phyloP scores from a whole-genome alignment of 2,329 filamentous ascomycete genomes.

The Lachnellula subtilissima region DNA sequence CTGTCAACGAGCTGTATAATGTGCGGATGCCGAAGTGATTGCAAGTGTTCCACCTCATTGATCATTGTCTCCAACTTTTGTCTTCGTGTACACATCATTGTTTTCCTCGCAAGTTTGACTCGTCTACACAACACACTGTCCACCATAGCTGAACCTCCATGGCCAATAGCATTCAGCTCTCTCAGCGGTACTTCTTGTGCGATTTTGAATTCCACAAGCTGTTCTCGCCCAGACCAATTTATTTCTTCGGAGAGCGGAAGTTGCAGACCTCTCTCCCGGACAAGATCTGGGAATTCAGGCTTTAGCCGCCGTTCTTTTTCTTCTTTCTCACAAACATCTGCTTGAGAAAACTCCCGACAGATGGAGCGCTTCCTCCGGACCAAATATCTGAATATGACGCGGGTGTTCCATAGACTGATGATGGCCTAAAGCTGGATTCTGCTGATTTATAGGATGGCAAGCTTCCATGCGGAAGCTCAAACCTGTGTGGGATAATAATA shows the following conservation, averaged over 20 bases:
- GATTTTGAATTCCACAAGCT: background rate
- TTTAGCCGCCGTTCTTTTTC: background rate
- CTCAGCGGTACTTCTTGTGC: background rate
- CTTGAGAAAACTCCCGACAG: background rate
- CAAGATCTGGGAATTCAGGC: background rate
- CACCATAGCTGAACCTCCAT: background rate
- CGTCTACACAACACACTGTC: background rate
- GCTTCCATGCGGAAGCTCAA: background rate
- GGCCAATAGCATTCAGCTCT: background rate
- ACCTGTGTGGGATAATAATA: background rate
- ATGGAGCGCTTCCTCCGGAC: background rate
- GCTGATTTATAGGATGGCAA: background rate
- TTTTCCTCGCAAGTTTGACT: slow-evolving; percentile 1
- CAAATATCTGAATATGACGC: background rate
- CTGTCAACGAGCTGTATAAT: slow-evolving; percentile 3
- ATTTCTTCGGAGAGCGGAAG: background rate
- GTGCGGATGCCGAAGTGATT: slow-evolving; percentile 1
- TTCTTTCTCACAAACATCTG: background rate
- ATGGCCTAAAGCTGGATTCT: background rate
- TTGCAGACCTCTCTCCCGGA: background rate
- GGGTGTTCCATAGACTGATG: background rate
- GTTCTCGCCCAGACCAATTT: background rate
- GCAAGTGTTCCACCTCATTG: slow-evolving; percentile 2
- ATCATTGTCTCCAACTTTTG: background rate
- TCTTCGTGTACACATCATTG: background rate